Percentiles rank a stretch among this genome's conserved stretches.
Conservation (phyloP, 2,329 filamentous ascomycete genomes). For the Cladorrhinum sp. region DNA sequence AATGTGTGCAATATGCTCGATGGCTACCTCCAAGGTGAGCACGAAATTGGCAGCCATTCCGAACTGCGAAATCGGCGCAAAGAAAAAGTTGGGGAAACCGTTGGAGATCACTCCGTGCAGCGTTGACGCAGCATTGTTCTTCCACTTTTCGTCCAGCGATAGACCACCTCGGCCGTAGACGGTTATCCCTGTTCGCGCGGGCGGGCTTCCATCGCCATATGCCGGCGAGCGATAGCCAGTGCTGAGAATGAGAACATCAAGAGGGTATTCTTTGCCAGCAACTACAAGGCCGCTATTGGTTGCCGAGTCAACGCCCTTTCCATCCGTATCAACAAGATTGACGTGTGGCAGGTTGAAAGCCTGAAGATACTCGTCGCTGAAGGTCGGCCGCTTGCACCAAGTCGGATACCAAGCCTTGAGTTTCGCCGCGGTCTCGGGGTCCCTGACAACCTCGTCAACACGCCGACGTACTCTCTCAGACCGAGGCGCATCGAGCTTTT, state of each 20-base stretch:
- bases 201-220: conserved; percentile 22
- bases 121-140: conserved; percentile 40
- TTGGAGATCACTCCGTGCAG: conserved; percentile 49
- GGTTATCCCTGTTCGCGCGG: conserved; percentile 20
- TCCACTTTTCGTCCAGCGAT: conserved; percentile 46
- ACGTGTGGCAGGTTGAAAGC: conserved; percentile 59
- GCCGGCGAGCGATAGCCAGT: conserved; percentile 38
- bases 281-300: conserved; percentile 47
- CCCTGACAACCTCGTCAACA: conserved; percentile 50
- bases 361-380: conserved; percentile 57
- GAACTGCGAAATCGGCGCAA: conserved; percentile 42
- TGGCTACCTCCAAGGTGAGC: conserved; percentile 35
- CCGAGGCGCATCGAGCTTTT: conserved; percentile 41
- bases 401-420: conserved; percentile 59
- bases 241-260: conserved; percentile 36
- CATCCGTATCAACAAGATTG: conserved; percentile 57
- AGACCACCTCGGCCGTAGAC: conserved; percentile 44
- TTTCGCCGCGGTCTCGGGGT: conserved; percentile 47
- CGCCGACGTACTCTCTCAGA: conserved; percentile 45
- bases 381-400: conserved; percentile 63
- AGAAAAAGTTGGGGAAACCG: conserved; percentile 56
- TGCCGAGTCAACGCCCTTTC: conserved; percentile 46
- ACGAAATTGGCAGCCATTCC: conserved; percentile 39
- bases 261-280: conserved; percentile 44
- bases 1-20: conserved; percentile 43